Evolutionary conservation across 1,284 basidiomycete species (phyloP), one percentile per base, ranked within the genome.

Genomic region (Naganishia liquefaciens): DNA sequence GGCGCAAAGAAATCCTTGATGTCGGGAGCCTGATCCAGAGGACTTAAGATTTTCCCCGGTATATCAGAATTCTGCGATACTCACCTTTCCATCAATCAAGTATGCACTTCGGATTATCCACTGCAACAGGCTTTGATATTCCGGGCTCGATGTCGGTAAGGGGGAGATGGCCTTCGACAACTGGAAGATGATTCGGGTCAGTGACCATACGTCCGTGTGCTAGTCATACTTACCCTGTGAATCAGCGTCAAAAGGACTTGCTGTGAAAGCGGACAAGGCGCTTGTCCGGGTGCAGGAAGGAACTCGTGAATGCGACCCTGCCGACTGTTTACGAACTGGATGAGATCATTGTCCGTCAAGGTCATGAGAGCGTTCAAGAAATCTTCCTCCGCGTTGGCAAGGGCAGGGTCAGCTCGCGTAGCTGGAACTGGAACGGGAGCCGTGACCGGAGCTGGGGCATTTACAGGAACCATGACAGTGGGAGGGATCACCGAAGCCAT

Each of bases 211-310:
- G 19, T 47, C 17, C n/a, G 15, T 5, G 5, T 11, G 28, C 13
- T 42, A n/a, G 11, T 39, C 27, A 42, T n/a, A 60, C 65, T 28
- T 44, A 66, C 65, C 33, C 65, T 57, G 33, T 66, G 65, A 13
- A 66, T 58, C 65, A 66, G 63, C 25, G 65, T 66, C 54, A 66
- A 47, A 17, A 66, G 25, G 5, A 66, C 65, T 25, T 62, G 61
- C 54, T 66, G 65, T n/a, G 58, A 62, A 21, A 66, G 50, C 21
- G 65, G 65, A 27, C 46, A 62, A 23, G 46, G 53, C 6, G 43
- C 21, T 37, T 65, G 55, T 10, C 54, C 37, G 9, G 65, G 65
- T 40, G 39, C 61, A 9, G 65, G 65, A 9, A 66, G 33, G 28
- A 63, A 63, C 33, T 47, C 37, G 3, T 49, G 46, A 13, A 46